Base-by-base conservation (phyloP, 768 basidiomycete species). In the Wakefieldia striispora region DNA sequence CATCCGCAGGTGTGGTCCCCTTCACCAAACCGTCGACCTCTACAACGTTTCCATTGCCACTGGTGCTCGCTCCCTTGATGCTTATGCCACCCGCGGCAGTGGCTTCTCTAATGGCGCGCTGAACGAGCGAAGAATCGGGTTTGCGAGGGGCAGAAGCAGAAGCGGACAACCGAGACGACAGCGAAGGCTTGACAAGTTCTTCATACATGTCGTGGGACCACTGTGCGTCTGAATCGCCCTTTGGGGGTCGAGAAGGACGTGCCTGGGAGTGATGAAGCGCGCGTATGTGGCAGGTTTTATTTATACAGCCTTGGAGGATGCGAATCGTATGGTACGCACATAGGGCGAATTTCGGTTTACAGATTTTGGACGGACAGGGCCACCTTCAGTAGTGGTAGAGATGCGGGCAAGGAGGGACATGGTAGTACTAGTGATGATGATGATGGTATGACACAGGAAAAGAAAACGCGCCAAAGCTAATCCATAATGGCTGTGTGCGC, bases 1-100 rank as follows among this genome's bases (percentile, higher is more conserved):
- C 90, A 65, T 93, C 91, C 14, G 86, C 89, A 14, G 86, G 76
- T 8, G 86, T 91, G 21, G 91, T 92, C 2, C 90, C 91, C 11
- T 70, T 69, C 10, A 84, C 86, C 20, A 93, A 69, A 3, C 87
- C 88, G 3, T 80, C 74, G 20, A 93, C 84, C 62, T 90, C 81
- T 0, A 93, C 82, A 31, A 86, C 81, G 56, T 88, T 88, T 14
- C 83, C 82, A 23, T 59, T 64, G 35, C 75, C 69, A 23, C 66
- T 57, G 1, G 71, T 56, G 62, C 81, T 75, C 9, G 87, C 87
- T 13, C 87, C 87, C 65, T 87, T 88, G 69, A 90, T 88, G 26
- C 74, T 75, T 13, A 88, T 63, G 19, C 72, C 69, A 49, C 54
- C 63, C 53, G 59, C 57, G 48, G 54, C 68, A 0, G 76, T 77